Evolutionary conservation across 1,284 basidiomycete species (phyloP).

Genomic region (Exobasidium cylindrosporum): DNA sequence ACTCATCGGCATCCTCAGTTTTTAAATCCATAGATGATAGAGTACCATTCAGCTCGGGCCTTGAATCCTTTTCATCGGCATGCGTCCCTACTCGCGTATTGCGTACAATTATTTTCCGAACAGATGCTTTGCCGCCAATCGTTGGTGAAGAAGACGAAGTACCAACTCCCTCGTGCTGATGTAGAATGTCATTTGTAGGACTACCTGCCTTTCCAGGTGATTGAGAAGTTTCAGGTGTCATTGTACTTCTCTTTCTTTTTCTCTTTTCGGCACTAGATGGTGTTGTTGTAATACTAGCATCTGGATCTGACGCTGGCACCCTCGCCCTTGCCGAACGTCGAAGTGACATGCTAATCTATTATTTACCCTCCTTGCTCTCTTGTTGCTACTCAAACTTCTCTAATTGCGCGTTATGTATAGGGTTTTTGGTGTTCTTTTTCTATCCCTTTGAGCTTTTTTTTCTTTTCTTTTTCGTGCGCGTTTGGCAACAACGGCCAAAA

Average conservation of each 20-base stretch:
- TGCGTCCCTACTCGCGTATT: background rate
- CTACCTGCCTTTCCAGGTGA: background rate
- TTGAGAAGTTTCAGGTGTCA: background rate
- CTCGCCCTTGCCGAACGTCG: slow-evolving; percentile 3
- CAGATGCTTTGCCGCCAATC: too few species aligned
- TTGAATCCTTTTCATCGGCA: background rate
- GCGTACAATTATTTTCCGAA: background rate
- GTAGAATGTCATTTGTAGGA: background rate
- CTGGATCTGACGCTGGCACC: slow-evolving; percentile 5
- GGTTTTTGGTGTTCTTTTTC: background rate
- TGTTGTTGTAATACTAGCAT: background rate
- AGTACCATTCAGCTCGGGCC: background rate
- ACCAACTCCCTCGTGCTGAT: too few species aligned
- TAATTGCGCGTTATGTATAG: too few species aligned
- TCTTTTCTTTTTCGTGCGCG: background rate
- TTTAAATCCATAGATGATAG: background rate
- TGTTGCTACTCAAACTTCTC: too few species aligned
- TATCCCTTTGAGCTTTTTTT: background rate
- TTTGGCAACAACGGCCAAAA: too few species aligned
- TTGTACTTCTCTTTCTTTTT: slow-evolving; percentile 4
- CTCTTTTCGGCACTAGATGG: background rate
- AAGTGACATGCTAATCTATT: background rate
- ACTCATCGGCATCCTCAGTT: background rate
- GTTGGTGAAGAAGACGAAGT: too few species aligned
- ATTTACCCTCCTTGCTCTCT: background rate